Evolutionary conservation across 768 basidiomycete species (phyloP).

Genomic region (Boletellus ananiceps): DNA sequence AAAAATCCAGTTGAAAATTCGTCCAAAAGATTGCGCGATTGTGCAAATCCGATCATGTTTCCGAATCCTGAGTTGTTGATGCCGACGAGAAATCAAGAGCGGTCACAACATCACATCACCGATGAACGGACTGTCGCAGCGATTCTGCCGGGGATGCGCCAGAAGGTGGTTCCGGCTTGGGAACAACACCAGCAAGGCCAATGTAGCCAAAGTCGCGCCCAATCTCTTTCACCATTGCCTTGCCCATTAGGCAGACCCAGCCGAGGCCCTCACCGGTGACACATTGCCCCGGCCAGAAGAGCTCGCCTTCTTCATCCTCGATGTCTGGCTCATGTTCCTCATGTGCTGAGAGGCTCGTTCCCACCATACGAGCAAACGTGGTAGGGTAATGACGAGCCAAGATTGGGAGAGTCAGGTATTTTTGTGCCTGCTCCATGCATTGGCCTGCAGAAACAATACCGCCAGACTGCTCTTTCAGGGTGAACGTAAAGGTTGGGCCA

Average conservation of each 20-base stretch:
- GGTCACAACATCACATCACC: constrained; percentile 18
- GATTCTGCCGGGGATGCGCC: constrained; percentile 29
- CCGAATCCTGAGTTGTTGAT: constrained; percentile 24
- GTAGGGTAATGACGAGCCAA: constrained; percentile 68
- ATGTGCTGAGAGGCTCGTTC: constrained; percentile 52
- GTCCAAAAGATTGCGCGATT: constrained; percentile 22
- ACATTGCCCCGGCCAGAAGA: constrained; percentile 79
- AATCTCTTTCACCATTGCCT: constrained; percentile 81
- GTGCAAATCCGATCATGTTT: constrained; percentile 27
- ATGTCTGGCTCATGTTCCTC: constrained; percentile 81
- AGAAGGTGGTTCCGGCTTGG: constrained; percentile 49
- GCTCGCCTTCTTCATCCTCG: constrained; percentile 80
- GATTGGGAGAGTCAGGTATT: constrained; percentile 58
- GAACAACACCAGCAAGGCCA: constrained; percentile 68
- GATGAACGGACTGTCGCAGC: constrained; percentile 31
- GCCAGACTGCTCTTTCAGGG: constrained; percentile 27
- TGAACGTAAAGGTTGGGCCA: constrained; percentile 23
- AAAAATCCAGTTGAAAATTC: constrained; percentile 24
- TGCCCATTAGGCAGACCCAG: constrained; percentile 86
- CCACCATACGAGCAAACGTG: constrained; percentile 70
- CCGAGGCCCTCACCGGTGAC: constrained; percentile 74
- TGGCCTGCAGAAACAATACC: constrained; percentile 42
- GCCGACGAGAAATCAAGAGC: constrained; percentile 29
- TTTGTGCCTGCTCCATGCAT: constrained; percentile 46
- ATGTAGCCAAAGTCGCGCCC: constrained; percentile 71